These are phyloP conservation scores for Plasmodium knowlesi DNA, from an alignment of 169 alveolate species.

Conservation along the genomic window DNA sequence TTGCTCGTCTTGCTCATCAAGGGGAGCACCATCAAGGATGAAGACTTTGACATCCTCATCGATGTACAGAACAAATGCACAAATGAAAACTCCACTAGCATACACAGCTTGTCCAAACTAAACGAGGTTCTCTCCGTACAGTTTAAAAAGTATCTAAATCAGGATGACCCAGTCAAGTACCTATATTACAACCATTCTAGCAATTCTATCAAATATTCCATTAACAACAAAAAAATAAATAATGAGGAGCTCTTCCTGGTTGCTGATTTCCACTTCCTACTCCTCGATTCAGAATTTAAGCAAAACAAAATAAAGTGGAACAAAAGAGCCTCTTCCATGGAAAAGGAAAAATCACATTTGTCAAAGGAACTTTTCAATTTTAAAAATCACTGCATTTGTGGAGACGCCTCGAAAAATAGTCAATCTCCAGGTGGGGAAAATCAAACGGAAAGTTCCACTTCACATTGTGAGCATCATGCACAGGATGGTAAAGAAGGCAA, in stretches of 20 bases:
- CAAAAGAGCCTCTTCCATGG: not conserved
- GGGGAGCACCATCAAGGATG: conserved; percentile 58
- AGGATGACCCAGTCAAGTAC: conserved; percentile 34
- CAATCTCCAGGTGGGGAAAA: not conserved
- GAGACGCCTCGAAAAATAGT: not conserved
- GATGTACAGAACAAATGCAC: conserved; percentile 66
- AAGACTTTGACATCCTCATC: conserved; percentile 45
- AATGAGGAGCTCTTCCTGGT: conserved; percentile 34
- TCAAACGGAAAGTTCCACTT: not conserved
- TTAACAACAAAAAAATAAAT: conserved; percentile 50
- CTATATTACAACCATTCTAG: conserved; percentile 31
- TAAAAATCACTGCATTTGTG: not conserved
- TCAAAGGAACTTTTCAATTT: conserved; percentile 35
- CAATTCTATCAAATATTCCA: conserved; percentile 30
- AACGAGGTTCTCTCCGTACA: conserved; percentile 19
- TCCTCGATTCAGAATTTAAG: conserved; percentile 13
- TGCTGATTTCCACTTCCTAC: conserved; percentile 23
- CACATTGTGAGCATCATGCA: not conserved
- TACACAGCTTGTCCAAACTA: conserved; percentile 9
- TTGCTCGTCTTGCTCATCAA: conserved; percentile 28
- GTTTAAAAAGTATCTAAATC: conserved; percentile 27
- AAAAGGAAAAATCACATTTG: conserved; percentile 9
- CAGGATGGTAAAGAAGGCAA: not conserved
- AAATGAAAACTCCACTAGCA: conserved; percentile 41
- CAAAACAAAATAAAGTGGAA: conserved; percentile 19